phyloP scores from a whole-genome alignment of 192 early-diverging fungal species.

The Nowakowskiella sp. region DNA sequence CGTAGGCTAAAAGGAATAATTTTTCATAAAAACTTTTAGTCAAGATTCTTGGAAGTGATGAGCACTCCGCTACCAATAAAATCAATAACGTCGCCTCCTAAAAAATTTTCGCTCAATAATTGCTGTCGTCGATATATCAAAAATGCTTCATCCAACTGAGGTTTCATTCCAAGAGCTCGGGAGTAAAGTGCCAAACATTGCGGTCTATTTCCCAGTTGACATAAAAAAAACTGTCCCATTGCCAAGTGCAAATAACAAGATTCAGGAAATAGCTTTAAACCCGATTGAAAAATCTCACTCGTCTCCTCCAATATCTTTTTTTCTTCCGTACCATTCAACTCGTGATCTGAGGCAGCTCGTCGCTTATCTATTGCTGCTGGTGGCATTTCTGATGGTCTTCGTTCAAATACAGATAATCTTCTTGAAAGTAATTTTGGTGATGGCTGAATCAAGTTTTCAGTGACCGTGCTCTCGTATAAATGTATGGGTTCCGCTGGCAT shows the following conservation, averaged over 20 bases:
- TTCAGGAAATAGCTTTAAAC: conserved; percentile 14
- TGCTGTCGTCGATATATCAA: conserved; percentile 35
- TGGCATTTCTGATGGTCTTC: too few species aligned
- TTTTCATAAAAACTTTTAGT: conserved; percentile 11
- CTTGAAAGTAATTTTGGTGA: too few species aligned
- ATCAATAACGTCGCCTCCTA: conserved; percentile 40
- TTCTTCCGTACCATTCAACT: too few species aligned
- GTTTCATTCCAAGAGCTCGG: conserved; percentile 27
- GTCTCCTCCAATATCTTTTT: conserved; percentile 18
- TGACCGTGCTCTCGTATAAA: too few species aligned
- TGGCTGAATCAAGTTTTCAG: too few species aligned
- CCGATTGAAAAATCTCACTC: conserved; percentile 13
- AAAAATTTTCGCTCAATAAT: conserved; percentile 34
- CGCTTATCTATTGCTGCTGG: too few species aligned
- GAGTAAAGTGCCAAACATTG: conserved; percentile 32
- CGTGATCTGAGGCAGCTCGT: too few species aligned
- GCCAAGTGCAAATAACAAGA: conserved; percentile 31
- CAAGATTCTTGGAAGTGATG: conserved; percentile 19
- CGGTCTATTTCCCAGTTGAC: conserved; percentile 30
- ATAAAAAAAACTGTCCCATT: conserved; percentile 27
- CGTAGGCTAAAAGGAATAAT: too few species aligned
- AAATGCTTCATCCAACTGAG: conserved; percentile 32
- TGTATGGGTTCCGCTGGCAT: too few species aligned
- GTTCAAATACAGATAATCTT: too few species aligned
- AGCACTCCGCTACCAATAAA: conserved; percentile 22